phyloP scores from a whole-genome alignment of 2,329 filamentous ascomycete genomes.

The Bipolaris zeicola region DNA sequence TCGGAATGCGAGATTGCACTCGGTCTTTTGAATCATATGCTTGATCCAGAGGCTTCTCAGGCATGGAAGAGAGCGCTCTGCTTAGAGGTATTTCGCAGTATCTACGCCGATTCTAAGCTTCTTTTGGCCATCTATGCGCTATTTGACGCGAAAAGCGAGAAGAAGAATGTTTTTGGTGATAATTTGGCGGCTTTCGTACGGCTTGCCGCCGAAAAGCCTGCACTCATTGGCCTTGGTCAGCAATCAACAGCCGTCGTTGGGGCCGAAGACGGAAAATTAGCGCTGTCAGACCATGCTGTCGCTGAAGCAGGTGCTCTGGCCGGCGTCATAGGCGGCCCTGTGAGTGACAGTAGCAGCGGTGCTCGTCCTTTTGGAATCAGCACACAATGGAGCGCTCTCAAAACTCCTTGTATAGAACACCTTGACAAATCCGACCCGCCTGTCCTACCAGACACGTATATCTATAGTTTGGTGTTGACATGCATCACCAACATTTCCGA shows the following conservation, averaged over 20 bases:
- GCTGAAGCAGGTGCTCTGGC: constrained; percentile 86
- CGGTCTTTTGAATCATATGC: constrained; percentile 78
- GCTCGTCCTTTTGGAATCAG: constrained; percentile 80
- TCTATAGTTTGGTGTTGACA: constrained; percentile 85
- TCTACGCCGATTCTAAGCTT: constrained; percentile 81
- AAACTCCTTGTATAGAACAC: constrained; percentile 89
- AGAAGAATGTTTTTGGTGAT: constrained; percentile 78
- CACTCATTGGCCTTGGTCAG: constrained; percentile 83
- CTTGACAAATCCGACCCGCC: constrained; percentile 91
- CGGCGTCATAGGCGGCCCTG: constrained; percentile 78
- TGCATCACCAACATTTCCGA: constrained; percentile 92
- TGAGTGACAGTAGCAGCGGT: constrained; percentile 61
- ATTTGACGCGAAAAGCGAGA: constrained; percentile 75
- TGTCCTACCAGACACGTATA: constrained; percentile 84
- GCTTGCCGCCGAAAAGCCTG: constrained; percentile 87
- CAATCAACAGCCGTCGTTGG: constrained; percentile 82
- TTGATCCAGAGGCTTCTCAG: constrained; percentile 80
- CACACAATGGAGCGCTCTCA: constrained; percentile 85
- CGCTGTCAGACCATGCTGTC: constrained; percentile 79
- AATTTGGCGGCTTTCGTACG: constrained; percentile 89
- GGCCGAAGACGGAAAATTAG: constrained; percentile 61
- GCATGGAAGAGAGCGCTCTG: constrained; percentile 88
- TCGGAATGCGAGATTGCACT: constrained; percentile 83
- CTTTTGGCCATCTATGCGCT: constrained; percentile 79
- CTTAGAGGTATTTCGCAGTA: constrained; percentile 85